Evolutionary conservation across 2,329 filamentous ascomycete species (phyloP), one percentile per base, ranked within the genome.

Genomic region (Trichothecium sympodiale): DNA sequence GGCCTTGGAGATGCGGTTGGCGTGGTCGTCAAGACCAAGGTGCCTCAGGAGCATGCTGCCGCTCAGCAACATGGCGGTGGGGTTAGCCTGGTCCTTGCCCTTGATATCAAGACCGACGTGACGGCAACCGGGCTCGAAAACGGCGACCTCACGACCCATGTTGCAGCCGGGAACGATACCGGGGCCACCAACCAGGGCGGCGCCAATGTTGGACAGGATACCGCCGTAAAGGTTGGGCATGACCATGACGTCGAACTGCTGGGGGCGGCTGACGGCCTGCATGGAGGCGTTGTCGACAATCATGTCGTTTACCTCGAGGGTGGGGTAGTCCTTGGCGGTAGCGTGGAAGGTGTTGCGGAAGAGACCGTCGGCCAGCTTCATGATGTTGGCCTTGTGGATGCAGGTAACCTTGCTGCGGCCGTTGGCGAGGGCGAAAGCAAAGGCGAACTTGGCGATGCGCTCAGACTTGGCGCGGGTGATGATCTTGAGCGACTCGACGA

Each of bases 381-480:
- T 98, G 71, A 98, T 98, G 76, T 98, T 98, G 67, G 91, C 91
- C 77, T 98, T 98, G 82, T 98, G 91, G 60, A 98, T 96, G 71
- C 89, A 95, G 49, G 91, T 96, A 39, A 98, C 86, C 83, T 96
- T 96, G 75, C 93, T 89, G 60, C 91, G 80, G 77, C 93, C 89
- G 76, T 98, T 98, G 65, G 91, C 91, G 40, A 96, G 81, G 40
- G 91, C 91, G 57, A 98, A 98, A 59, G 83, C 82, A 63, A 96
- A 96, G 47, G 91, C 91, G 59, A 98, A 98, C 69, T 94, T 94
- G 68, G 89, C 86, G 56, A 98, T 98, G 59, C 91, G 86, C 79
- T 98, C 91, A 38, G 87, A 94, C 77, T 98, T 96, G 64, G 87
- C 87, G 54, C 88, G 86, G 49, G 91, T 98, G 69, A 98, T 96